A percentile compares a stretch with the other conserved stretches of the same genome.
phyloP scores from a whole-genome alignment of 2,329 filamentous ascomycete genomes.

The Xylariales sp. region DNA sequence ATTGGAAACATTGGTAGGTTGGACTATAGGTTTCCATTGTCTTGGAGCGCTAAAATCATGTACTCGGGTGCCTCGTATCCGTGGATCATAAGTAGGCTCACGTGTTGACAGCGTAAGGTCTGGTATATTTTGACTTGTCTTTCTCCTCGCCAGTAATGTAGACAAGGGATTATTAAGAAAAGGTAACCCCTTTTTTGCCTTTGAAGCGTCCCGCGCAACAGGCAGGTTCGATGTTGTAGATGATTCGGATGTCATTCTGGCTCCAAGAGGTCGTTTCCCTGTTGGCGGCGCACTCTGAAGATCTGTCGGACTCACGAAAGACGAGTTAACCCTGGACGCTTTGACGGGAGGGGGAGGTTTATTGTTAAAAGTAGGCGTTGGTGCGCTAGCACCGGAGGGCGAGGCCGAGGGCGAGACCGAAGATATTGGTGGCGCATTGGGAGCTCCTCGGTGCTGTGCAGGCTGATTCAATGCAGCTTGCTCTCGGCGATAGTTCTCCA shows the following conservation, averaged over 20 bases:
- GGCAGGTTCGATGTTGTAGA: conserved; percentile 48
- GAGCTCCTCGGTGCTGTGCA: conserved; percentile 36
- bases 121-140: conserved; percentile 61
- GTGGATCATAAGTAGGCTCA: conserved; percentile 68
- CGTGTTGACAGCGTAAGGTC: conserved; percentile 58
- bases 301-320: conserved; percentile 64
- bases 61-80: conserved; percentile 71
- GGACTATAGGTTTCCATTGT: conserved; percentile 54
- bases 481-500: conserved; percentile 62
- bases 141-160: conserved; percentile 67
- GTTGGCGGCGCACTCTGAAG: conserved; percentile 53
- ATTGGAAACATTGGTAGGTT: conserved; percentile 42
- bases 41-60: conserved; percentile 75
- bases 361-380: conserved; percentile 48
- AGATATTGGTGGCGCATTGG: conserved; percentile 21
- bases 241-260: conserved; percentile 55
- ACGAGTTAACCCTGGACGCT: conserved; percentile 53
- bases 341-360: conserved; percentile 46
- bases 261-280: conserved; percentile 58
- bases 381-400: conserved; percentile 45
- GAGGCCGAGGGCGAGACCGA: conserved; percentile 18
- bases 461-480: conserved; percentile 36
- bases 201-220: conserved; percentile 54
- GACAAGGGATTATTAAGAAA: conserved; percentile 72
- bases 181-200: conserved; percentile 65